Conservation (phyloP, 768 basidiomycete species). For the Arthromyces matolae region DNA sequence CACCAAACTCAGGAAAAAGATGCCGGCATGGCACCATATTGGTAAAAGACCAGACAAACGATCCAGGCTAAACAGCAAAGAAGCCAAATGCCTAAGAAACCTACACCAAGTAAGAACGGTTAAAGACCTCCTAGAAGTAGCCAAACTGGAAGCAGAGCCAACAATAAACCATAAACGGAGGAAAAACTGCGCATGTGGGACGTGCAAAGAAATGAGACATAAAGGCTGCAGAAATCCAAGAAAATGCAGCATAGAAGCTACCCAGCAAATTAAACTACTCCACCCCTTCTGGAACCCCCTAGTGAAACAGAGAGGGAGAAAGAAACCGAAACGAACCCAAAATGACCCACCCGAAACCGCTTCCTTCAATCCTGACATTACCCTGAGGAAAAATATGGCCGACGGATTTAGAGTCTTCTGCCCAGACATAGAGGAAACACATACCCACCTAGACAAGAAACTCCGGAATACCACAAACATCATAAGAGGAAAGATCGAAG, state of each 20-base stretch:
- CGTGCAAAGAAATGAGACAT: not conserved
- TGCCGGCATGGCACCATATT: not conserved
- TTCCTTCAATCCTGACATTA: not conserved
- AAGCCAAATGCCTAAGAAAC: not conserved
- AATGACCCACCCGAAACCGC: not conserved
- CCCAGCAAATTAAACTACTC: not conserved
- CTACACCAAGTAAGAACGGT: not conserved
- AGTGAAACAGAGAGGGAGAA: not conserved
- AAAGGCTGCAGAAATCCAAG: not conserved
- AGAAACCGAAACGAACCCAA: not conserved
- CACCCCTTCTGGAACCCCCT: not conserved
- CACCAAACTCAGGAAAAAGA: not conserved
- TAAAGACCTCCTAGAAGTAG: not conserved
- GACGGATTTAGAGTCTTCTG: not conserved
- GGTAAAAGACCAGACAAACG: not conserved
- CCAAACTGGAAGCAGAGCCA: too few relatives aligned
- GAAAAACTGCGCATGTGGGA: not conserved
- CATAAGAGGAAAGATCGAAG: not conserved
- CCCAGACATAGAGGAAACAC: too few relatives aligned
- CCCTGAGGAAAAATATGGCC: not conserved
- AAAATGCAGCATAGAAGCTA: not conserved
- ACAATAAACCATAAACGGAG: not conserved
- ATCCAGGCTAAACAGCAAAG: not conserved
- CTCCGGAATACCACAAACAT: not conserved
- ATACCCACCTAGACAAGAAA: too few relatives aligned